Base-by-base conservation (phyloP, 768 basidiomycete species). In the Kwoniella mangroviensis region DNA sequence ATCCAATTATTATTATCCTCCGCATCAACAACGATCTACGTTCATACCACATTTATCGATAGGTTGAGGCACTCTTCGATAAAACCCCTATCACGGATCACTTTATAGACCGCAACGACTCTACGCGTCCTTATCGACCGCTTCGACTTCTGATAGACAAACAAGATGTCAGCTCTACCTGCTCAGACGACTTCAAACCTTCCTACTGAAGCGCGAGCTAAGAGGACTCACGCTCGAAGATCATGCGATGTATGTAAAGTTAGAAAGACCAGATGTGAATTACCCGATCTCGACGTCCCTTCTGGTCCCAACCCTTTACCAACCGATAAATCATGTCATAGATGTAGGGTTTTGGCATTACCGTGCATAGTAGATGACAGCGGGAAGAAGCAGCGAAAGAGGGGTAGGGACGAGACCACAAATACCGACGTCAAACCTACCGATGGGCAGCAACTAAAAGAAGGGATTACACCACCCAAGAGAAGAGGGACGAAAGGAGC, bases 201-300 rank as follows among this genome's bases (percentile, higher is more conserved):
- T 4, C 62, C 60, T 4, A 63, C 40, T 26, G 70, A 72, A 24
- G 43, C 65, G 6, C 22, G 73, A 54, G 77, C 79, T 17, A 80
- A 80, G 58, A 67, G 79, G 17, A 78, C 79, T 22, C 79, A 78
- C 62, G 79, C 79, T 15, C 54, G 77, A 59, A 69, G 79, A 15
- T 78, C 76, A 9, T 80, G 79, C 70, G 79, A 80, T 40, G 57
- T 80, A 10, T 80, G 79, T 61, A 80, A 80, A 57, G 65, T 80
- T 34, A 71, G 79, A 17, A 80, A 80, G 55, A 80, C 79, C 13
- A 59, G 79, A 58, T 80, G 79, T 63, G 79, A 80, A 54, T 59
- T 80, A 21, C 79, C 79, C 9, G 79, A 80, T 54, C 68, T 76
- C 22, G 77, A 80, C 19, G 69, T 80, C 12, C 63, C 73, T 0